Evolutionary conservation across 768 basidiomycete genomes (phyloP), one percentile per base, ranked within the genome.

Genomic region (Cubamyces lactineus): DNA sequence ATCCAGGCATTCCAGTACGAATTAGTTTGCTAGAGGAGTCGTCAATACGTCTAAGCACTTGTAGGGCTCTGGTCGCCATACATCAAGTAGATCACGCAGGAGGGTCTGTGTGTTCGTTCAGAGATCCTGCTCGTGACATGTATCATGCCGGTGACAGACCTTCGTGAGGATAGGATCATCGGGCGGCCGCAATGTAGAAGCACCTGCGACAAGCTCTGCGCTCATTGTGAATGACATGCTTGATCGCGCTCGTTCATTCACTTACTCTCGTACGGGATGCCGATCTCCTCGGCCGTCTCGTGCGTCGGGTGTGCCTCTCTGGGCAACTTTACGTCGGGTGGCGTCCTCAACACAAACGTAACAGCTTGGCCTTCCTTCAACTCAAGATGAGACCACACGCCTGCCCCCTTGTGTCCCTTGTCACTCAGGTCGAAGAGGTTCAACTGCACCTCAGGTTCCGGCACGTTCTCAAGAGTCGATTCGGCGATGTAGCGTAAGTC

Each of bases 1-100:
- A 97, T 88, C 96, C 96, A 98, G 21, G 84, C 77, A 63, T 86
- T 86, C 95, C 95, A 98, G 73, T 91, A 97, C 24, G 75, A 74
- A 64, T 87, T 87, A 3, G 96, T 97, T 5, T 85, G 82, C 84
- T 81, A 77, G 8, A 23, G 2, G 3, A 12, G 42, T 21, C 42
- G 6, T 43, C 42, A 43, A 9, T 43, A 12, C 28, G 42, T 6
- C 42, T 43, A 1, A 3, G 21, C 15, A 34, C 4, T 39, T 23
- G 23, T 1, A 45, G 21, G 53, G 6, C 19, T 12, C 38, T 12
- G 19, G 24, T 17, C 12, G 13, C 46, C 79, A 47, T 69, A 88
- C 91, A 51, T 77, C 75, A 28, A 91, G 76, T 16, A 93, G 73
- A 9, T 77, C 74, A 28, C 81, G 78, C 28, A 92, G 70, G 3